A percentile compares a stretch with the other conserved stretches of the same genome.
Evolutionary conservation across 768 basidiomycete species (phyloP).

Genomic region (Holtermannia corniformis): DNA sequence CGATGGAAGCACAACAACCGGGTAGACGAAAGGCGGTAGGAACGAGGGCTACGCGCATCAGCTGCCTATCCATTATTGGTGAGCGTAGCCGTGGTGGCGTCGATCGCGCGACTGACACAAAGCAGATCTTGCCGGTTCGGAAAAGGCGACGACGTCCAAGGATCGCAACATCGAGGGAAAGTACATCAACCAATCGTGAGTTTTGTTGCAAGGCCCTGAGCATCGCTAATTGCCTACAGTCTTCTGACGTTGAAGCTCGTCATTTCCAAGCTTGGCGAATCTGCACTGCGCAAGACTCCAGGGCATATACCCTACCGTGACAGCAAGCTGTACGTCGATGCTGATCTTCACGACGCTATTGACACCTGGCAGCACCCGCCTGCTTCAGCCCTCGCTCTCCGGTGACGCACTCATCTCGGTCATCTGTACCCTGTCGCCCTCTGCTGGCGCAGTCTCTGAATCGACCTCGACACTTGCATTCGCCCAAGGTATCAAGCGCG

Average conservation of each 20-base stretch:
- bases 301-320: conserved; percentile 94
- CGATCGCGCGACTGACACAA: conserved; percentile 10
- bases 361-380: conserved; percentile 50
- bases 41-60: conserved; percentile 38
- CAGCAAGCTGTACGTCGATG: conserved; percentile 57
- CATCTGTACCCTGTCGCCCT: conserved; percentile 90
- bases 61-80: conserved; percentile 35
- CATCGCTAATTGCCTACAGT: conserved; percentile 43
- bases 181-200: conserved; percentile 68
- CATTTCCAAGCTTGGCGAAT: conserved; percentile 78
- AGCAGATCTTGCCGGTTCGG: conserved; percentile 78
- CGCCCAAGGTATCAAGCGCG: conserved; percentile 81
- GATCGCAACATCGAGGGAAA: conserved; percentile 92
- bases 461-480: conserved; percentile 82
- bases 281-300: conserved; percentile 50
- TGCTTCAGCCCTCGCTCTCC: conserved; percentile 87
- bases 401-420: conserved; percentile 95
- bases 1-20: conserved; percentile 25
- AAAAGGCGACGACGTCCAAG: conserved; percentile 90
- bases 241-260: conserved; percentile 86
- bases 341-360: background rate
- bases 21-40: conserved; percentile 23
- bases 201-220: background rate
- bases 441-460: conserved; percentile 65
- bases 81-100: background rate